These are phyloP conservation scores for Ceratorhiza oryzae-sativae DNA, from an alignment of 1,284 basidiomycete genomes.

Conservation along the genomic window DNA sequence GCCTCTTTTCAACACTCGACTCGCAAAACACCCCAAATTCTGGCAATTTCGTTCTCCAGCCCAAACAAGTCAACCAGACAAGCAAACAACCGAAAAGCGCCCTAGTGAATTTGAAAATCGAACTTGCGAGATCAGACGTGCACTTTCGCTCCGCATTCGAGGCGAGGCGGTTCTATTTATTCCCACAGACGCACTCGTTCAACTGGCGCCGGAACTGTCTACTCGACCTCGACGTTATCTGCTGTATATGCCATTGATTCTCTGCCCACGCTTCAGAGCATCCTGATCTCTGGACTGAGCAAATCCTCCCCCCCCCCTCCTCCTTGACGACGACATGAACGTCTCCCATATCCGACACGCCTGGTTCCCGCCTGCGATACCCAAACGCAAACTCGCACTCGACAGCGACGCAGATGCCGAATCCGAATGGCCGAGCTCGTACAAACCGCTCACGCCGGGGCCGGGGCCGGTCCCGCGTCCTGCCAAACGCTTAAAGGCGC, in stretches of 20 bases:
- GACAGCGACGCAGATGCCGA: slow-evolving; percentile 1
- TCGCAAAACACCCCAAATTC: neutral
- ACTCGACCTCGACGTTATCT: neutral
- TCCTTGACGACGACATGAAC: neutral
- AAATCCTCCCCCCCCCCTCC: neutral
- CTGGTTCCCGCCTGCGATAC: slow-evolving; percentile 32
- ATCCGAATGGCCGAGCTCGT: slow-evolving; percentile 30
- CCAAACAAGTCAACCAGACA: no score
- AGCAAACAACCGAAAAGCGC: neutral
- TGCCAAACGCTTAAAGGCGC: slow-evolving; percentile 45
- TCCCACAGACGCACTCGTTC: slow-evolving; percentile 13
- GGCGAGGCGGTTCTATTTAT: slow-evolving; percentile 22
- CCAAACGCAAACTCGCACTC: slow-evolving; percentile 30
- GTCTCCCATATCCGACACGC: slow-evolving; percentile 19
- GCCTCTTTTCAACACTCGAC: no score
- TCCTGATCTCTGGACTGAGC: no score
- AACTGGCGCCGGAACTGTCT: neutral
- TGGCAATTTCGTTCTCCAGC: neutral
- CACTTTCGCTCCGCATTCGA: neutral
- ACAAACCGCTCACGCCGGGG: neutral
- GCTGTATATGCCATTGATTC: neutral
- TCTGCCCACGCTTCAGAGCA: neutral
- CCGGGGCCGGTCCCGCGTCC: neutral
- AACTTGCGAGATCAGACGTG: slow-evolving; percentile 35
- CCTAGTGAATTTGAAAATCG: slow-evolving; percentile 2